Base-by-base conservation (phyloP, 352 stramenopile genomes). In the Pythium phragmitis region DNA sequence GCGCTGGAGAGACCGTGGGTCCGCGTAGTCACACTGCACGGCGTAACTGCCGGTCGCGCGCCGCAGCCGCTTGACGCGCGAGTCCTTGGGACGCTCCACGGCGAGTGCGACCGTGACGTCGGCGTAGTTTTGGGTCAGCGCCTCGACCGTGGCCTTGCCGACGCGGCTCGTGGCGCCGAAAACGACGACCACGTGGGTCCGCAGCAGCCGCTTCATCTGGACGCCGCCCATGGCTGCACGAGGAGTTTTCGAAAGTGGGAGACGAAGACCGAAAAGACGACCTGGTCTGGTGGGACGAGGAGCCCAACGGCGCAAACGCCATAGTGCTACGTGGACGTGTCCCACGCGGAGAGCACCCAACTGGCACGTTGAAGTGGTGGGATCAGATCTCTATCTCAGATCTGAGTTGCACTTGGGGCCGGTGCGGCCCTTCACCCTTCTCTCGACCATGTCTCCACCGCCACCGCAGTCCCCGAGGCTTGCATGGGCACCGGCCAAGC, bases 151-250 rank as follows among this genome's bases (percentile, higher is more conserved):
- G 4, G 82, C 71, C 16, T 77, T 75, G 14, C 84, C 84, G 28
- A 91, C 79, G 41, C 82, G 84, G 50, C 74, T 91, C 19, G 77
- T 89, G 57, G 77, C 82, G 6, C 84, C 84, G 51, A 93, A 91
- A 55, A 93, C 81, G 41, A 93, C 84, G 47, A 93, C 77, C 48
- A 91, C 76, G 13, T 73, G 74, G 14, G 77, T 70, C 4, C 70
- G 70, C 62, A 89, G 70, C 59, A 92, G 43, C 61, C 85, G 88
- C 28, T 77, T 79, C 36, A 92, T 63, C 50, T 79, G 67, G 30
- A 89, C 52, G n/a, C 57, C 59, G 23, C 60, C 60, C 60, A 67
- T 65, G 36, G 39, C 19, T 63, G 11, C 8, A 7, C 17, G 23
- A 17, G 17, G 28, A 30, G 26, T 30, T 30, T 30, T 30, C 17